A percentile compares a stretch with the other conserved stretches of the same genome.
Evolutionary conservation across 23 red algal species (phyloP).

Genomic region (Gracilaria caudata): DNA sequence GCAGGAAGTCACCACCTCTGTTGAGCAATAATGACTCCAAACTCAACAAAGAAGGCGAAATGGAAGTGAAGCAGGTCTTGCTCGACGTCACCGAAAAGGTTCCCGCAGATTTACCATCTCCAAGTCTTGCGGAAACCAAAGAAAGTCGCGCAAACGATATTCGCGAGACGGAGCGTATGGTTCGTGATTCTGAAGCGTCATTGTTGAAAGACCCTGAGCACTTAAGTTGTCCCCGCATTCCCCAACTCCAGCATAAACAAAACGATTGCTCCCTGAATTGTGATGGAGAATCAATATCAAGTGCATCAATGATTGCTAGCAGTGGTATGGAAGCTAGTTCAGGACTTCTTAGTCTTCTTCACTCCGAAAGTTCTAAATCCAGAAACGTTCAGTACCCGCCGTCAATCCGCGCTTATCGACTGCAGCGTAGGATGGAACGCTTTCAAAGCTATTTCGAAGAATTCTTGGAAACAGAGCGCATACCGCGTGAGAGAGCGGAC

Average conservation of each 20-base stretch:
- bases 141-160: background rate
- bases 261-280: background rate
- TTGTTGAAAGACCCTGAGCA: background rate
- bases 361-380: background rate
- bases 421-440: conserved; percentile 9
- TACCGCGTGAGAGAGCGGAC: background rate
- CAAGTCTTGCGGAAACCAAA: background rate
- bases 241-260: background rate
- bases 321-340: background rate
- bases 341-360: background rate
- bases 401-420: background rate
- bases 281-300: background rate
- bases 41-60: background rate
- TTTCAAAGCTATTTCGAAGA: conserved; percentile 16
- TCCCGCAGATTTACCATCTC: background rate
- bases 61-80: background rate
- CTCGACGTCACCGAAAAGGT: background rate
- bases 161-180: too few relatives aligned
- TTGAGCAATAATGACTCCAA: background rate
- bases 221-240: background rate
- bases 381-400: background rate
- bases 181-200: background rate
- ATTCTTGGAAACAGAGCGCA: background rate
- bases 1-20: background rate
- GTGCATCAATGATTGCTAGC: background rate